Evolutionary conservation across 495 filamentous ascomycete species (phyloP).

Genomic region (Wilcoxina mikolae): DNA sequence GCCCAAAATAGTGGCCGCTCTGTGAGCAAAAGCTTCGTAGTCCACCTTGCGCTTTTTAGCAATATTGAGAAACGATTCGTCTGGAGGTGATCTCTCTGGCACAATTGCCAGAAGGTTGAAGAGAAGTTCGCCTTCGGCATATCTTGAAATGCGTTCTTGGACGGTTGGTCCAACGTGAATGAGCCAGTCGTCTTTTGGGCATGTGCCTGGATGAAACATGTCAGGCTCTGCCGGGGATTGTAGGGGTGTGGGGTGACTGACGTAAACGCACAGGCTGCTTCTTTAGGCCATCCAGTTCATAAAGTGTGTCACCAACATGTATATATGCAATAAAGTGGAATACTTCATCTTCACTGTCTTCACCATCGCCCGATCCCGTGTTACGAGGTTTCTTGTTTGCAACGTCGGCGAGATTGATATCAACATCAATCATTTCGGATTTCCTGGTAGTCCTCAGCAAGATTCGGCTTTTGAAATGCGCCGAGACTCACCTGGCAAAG

Average conservation of each 20-base stretch:
- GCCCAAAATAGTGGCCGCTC: neutral
- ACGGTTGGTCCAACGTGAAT: conserved; percentile 12
- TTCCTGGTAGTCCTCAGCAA: conserved; percentile 30
- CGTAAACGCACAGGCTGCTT: conserved; percentile 56
- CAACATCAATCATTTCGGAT: conserved; percentile 64
- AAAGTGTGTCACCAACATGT: conserved; percentile 56
- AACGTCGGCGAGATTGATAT: conserved; percentile 53
- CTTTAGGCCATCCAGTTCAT: conserved; percentile 83
- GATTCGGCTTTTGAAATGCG: conserved; percentile 25
- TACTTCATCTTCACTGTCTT: conserved; percentile 32
- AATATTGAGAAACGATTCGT: conserved; percentile 3
- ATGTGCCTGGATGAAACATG: conserved; percentile 6
- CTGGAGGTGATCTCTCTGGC: conserved; percentile 12
- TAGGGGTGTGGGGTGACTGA: conserved; percentile 26
- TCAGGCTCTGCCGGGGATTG: neutral
- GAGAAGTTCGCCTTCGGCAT: conserved; percentile 15
- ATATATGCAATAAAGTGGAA: conserved; percentile 90
- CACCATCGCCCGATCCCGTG: conserved; percentile 13
- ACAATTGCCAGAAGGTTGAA: conserved; percentile 28
- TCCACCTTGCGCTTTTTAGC: neutral
- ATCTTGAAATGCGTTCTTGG: conserved; percentile 17
- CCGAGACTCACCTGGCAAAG: conserved; percentile 72
- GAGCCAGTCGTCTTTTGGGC: conserved; percentile 16
- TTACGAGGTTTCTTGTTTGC: conserved; percentile 29
- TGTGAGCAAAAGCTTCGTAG: neutral